phyloP scores from a whole-genome alignment of 2,329 filamentous ascomycete genomes.

The Cyclaneusma minus region DNA sequence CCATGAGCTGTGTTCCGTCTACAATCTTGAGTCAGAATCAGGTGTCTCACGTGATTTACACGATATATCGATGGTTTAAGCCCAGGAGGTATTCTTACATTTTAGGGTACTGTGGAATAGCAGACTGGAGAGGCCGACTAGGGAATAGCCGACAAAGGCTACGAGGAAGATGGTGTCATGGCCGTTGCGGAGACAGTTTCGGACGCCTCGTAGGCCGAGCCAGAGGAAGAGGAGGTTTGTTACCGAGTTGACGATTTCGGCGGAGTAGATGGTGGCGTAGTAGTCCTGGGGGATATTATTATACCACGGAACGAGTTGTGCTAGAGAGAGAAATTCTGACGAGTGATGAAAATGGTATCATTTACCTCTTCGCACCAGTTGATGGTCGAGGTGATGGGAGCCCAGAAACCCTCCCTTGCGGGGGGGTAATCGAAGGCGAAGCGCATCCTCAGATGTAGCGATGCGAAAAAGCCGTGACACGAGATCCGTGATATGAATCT shows the following conservation, averaged over 20 bases:
- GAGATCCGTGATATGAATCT: too few relatives aligned
- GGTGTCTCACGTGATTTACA: not conserved
- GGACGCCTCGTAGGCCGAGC: conserved; percentile 60
- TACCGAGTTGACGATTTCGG: conserved; percentile 64
- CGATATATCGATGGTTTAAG: conserved; percentile 7
- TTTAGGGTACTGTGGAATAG: conserved; percentile 24
- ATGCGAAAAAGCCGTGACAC: too few relatives aligned
- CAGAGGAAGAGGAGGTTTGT: conserved; percentile 75
- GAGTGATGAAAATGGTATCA: not conserved
- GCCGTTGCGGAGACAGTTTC: conserved; percentile 53
- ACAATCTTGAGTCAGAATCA: not conserved
- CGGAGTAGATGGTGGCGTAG: conserved; percentile 59
- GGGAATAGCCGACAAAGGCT: conserved; percentile 30
- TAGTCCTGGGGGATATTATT: conserved; percentile 39
- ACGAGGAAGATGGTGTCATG: conserved; percentile 67
- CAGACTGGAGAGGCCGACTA: conserved; percentile 22
- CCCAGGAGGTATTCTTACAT: conserved; percentile 22
- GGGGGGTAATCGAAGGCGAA: conserved; percentile 16
- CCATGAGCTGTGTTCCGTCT: conserved; percentile 58
- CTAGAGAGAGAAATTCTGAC: conserved; percentile 3
- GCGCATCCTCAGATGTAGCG: too few relatives aligned
- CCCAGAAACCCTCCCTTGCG: conserved; percentile 41
- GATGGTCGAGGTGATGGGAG: conserved; percentile 53
- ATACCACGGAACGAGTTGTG: conserved; percentile 3
- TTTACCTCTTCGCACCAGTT: conserved; percentile 70